These are phyloP conservation scores for Cynanchum wilfordii DNA, from an alignment of 257 asterid genomes.

Conservation along the genomic window DNA sequence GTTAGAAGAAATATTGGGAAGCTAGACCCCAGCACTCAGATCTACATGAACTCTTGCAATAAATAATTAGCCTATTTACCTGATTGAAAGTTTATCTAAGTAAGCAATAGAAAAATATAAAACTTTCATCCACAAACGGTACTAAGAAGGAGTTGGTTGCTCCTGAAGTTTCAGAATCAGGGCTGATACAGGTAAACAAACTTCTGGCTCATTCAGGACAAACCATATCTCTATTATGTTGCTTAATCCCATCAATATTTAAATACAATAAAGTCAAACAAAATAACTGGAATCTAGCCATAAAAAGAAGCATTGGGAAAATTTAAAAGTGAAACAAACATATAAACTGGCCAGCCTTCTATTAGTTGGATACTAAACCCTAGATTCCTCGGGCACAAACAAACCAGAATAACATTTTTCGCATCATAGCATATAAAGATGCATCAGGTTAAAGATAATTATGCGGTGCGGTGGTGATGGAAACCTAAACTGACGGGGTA, in stretches of 20 bases:
- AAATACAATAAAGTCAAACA: neutral
- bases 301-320: too few relatives aligned
- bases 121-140: neutral
- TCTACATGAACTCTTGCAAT: neutral
- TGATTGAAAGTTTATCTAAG: neutral
- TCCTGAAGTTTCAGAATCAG: neutral
- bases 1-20: neutral
- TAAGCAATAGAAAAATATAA: neutral
- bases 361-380: neutral
- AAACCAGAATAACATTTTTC: neutral
- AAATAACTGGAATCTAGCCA: neutral
- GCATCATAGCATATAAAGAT: neutral
- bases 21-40: neutral
- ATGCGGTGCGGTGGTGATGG: neutral
- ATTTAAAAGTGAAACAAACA: neutral
- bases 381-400: neutral
- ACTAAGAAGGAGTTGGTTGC: neutral
- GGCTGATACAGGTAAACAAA: neutral
- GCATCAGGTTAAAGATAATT: neutral
- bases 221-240: neutral
- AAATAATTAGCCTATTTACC: neutral
- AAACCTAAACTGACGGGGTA: neutral
- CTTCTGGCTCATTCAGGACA: neutral
- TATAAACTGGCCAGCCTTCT: neutral
- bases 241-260: neutral